Percentiles rank a stretch among this genome's conserved stretches.
phyloP scores from a whole-genome alignment of 331 rosid species.

The Prunus yedoensis region DNA sequence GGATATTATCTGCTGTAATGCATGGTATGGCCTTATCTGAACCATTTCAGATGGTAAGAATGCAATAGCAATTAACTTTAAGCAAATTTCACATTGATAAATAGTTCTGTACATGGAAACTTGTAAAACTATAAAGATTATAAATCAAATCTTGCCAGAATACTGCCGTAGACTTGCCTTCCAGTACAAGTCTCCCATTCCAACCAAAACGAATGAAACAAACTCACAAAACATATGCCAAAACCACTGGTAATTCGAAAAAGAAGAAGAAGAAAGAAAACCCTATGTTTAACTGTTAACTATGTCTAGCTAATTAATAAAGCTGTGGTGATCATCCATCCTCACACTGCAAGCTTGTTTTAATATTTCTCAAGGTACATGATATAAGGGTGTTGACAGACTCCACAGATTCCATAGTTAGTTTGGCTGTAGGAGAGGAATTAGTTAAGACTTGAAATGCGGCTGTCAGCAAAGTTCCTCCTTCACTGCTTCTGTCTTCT shows the following conservation, averaged over 20 bases:
- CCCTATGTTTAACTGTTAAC: conserved; percentile 31
- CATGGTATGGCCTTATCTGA: background rate
- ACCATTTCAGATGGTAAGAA: background rate
- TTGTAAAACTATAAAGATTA: background rate
- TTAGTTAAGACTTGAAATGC: conserved; percentile 79
- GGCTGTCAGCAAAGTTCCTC: conserved; percentile 79
- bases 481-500: conserved; percentile 69
- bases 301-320: conserved; percentile 26
- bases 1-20: background rate
- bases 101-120: conserved; percentile 8
- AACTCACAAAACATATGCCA: conserved; percentile 29
- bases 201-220: conserved; percentile 40
- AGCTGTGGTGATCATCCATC: conserved; percentile 47
- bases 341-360: conserved; percentile 84
- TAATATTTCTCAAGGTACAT: conserved; percentile 76
- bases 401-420: conserved; percentile 78
- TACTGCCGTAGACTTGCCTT: background rate
- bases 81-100: background rate
- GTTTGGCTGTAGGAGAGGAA: conserved; percentile 78
- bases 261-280: conserved; percentile 12
- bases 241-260: conserved; percentile 22
- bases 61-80: background rate
- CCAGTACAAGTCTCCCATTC: background rate
- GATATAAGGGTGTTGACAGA: conserved; percentile 74
- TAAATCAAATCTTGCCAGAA: conserved; percentile 2